These are phyloP conservation scores for Xylaria longipes DNA, from an alignment of 495 filamentous ascomycete species.

Conservation along the genomic window DNA sequence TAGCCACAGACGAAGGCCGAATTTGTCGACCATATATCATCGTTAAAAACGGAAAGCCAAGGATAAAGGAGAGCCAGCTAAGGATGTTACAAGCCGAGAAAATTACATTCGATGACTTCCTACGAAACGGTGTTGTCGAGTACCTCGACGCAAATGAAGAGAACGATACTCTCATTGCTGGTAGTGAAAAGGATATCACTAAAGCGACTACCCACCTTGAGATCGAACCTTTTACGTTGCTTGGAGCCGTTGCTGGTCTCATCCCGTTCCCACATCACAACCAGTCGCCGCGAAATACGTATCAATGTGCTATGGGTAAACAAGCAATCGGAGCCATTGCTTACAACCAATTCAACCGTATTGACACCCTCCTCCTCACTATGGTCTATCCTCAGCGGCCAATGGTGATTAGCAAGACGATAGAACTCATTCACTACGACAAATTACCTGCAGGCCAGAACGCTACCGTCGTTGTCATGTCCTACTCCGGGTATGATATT, in stretches of 20 bases:
- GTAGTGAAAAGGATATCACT: constrained; percentile 82
- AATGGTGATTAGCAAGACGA: constrained; percentile 95
- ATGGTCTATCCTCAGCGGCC: constrained; percentile 98
- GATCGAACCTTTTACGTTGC: constrained; percentile 96
- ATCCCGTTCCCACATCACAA: constrained; percentile 99
- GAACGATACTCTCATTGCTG: constrained; percentile 91
- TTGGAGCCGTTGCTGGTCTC: constrained; percentile 95
- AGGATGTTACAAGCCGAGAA: constrained; percentile 78
- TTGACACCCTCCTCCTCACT: constrained; percentile 93
- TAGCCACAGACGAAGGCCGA: constrained; percentile 94
- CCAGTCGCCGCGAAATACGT: constrained; percentile 97
- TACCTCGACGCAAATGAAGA: constrained; percentile 99
- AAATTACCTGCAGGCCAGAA: constrained; percentile 97
- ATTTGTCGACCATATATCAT: constrained; percentile 96
- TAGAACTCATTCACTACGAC: constrained; percentile 96
- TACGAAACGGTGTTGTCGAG: constrained; percentile 86
- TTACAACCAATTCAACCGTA: constrained; percentile 93
- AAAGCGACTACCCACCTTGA: constrained; percentile 89
- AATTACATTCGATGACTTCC: constrained; percentile 90
- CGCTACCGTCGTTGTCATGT: constrained; percentile 97
- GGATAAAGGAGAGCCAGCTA: constrained; percentile 76
- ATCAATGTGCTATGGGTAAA: constrained; percentile 99
- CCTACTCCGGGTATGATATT: constrained; percentile 98
- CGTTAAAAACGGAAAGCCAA: constrained; percentile 83
- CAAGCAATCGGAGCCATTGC: constrained; percentile 98